Percentiles rank a stretch among this genome's conserved stretches.
Conservation (phyloP, 169 alveolate species). For the Plasmodium gaboni region DNA sequence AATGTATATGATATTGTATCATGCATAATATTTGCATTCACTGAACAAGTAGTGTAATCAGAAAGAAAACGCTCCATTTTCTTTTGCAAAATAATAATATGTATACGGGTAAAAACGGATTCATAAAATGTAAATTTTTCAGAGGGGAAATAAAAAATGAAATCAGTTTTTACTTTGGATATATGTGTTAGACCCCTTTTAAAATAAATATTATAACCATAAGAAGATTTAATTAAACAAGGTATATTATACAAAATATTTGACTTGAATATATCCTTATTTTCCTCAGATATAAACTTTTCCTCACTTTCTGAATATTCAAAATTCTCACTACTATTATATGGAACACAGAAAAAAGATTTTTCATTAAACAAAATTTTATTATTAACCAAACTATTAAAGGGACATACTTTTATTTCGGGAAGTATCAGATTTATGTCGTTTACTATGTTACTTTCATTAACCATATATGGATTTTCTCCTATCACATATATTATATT, state of each 20-base stretch:
- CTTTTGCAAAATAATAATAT: conserved; percentile 38
- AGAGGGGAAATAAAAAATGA: conserved; percentile 74
- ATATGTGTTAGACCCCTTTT: conserved; percentile 63
- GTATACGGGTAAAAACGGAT: conserved; percentile 68
- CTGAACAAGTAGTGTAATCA: conserved; percentile 62
- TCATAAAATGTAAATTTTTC: conserved; percentile 62
- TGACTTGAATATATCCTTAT: conserved; percentile 16
- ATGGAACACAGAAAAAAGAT: conserved; percentile 57
- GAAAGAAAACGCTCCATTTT: conserved; percentile 35
- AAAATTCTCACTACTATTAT: conserved; percentile 57
- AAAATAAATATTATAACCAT: conserved; percentile 70
- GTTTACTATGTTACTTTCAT: conserved; percentile 30
- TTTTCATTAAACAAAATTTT: conserved; percentile 12
- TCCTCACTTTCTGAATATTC: conserved; percentile 43
- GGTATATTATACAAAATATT: conserved; percentile 52
- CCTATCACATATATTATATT: conserved; percentile 43
- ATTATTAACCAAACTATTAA: conserved; percentile 24
- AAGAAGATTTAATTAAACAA: conserved; percentile 73
- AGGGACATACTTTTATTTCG: conserved; percentile 59
- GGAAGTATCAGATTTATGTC: conserved; percentile 64
- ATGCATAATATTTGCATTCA: conserved; percentile 34
- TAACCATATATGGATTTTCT: conserved; percentile 68
- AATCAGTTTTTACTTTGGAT: conserved; percentile 50
- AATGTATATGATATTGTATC: conserved; percentile 31
- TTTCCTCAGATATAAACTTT: conserved; percentile 51